Evolutionary conservation across 202 grass and related monocot species (phyloP), one percentile per base, ranked within the genome.

Genomic region (Elaeis oleifera): DNA sequence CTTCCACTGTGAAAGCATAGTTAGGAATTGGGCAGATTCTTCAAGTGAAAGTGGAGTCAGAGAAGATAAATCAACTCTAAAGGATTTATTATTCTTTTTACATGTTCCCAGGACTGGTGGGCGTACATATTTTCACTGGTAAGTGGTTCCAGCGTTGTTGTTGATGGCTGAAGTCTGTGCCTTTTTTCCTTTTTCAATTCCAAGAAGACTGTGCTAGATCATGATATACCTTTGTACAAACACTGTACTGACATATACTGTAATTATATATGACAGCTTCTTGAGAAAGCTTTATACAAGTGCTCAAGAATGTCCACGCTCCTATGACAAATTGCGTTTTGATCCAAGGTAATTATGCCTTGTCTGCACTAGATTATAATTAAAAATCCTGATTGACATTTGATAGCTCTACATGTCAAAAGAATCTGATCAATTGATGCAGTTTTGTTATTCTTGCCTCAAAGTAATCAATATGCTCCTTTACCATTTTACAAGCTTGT

Each of bases 11-110:
- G 78, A 89, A 82, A 50, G 80, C 3, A 59, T 83, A 0, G 85
- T 99, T 26, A 80, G 63, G 52, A 74, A 78, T 3, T 99, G 95
- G 95, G 95, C 73, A 21, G 75, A 69, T 36, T 84, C 70, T 27
- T 73, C 50, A 0, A 68, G 36, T 13, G 83, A 77, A 62, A 77
- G 51, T 16, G 63, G 55, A 8, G 78, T 58, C 7, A 78, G 53
- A 54, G 78, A 71, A 16, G 85, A 87, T 50, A 92, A 84, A 4
- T 71, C 82, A 51, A 94, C 28, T 63, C 83, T 99, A 27, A 90
- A 81, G 67, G 95, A 99, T 72, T 56, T 99, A 64, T 78, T 99
- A 69, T 90, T 99, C 79, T 99, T 99, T 74, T 81, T 99, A 14
- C 95, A 99, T 56, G 82, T 99, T 65, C 95, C 95, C 1, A 78